A percentile compares a stretch with the other conserved stretches of the same genome.
Evolutionary conservation across 805 yeast genomes (phyloP).

Genomic region (Nakazawaea ambrosiae): DNA sequence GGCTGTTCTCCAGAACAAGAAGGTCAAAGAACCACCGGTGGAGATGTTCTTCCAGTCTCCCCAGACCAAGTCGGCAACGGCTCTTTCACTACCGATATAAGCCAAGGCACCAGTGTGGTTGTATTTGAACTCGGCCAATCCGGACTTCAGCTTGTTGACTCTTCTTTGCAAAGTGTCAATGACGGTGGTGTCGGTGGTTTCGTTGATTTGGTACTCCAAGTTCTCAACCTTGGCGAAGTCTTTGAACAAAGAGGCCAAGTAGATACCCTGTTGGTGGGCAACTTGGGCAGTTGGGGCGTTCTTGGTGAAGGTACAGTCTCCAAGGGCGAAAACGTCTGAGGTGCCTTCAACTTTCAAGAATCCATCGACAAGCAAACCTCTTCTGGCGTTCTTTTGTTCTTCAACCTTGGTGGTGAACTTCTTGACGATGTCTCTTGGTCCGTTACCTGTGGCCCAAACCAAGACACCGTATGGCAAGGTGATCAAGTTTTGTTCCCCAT

Average conservation of each 20-base stretch:
- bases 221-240: constrained; percentile 57
- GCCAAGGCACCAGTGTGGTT: constrained; percentile 91
- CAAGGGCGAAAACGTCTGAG: constrained; percentile 75
- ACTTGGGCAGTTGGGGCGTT: constrained; percentile 97
- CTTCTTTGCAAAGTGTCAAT: constrained; percentile 40
- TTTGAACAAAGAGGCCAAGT: constrained; percentile 66
- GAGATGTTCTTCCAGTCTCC: constrained; percentile 76
- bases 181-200: constrained; percentile 20
- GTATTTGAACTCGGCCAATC: constrained; percentile 61
- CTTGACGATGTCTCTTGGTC: constrained; percentile 70
- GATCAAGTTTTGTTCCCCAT: constrained; percentile 53
- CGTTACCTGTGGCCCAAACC: constrained; percentile 98
- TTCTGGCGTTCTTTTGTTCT: constrained; percentile 77
- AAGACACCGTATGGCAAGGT: constrained; percentile 83
- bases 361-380: constrained; percentile 86
- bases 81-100: constrained; percentile 87
- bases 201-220: constrained; percentile 36
- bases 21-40: constrained; percentile 80
- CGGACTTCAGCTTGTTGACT: constrained; percentile 32
- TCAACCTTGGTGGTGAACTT: constrained; percentile 63
- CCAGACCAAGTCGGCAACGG: constrained; percentile 85
- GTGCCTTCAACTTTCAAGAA: constrained; percentile 78
- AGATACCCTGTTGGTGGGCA: constrained; percentile 90
- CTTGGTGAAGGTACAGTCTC: constrained; percentile 91
- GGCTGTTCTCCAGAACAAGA: constrained; percentile 91